Conservation (phyloP, 202 grass and related monocot species). For the Saccharum hybrid region DNA sequence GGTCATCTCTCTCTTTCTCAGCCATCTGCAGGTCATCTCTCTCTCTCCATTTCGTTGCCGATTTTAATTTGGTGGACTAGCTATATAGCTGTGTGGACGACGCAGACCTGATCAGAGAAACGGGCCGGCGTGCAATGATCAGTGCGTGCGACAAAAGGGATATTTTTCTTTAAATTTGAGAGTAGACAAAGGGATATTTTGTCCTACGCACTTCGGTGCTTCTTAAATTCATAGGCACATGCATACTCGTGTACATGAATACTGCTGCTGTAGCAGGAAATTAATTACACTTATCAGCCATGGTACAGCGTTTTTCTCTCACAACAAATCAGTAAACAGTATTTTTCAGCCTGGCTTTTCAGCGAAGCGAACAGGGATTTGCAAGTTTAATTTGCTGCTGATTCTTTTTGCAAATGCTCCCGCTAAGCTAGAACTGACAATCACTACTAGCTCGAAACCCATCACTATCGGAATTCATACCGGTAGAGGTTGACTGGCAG, state of each 20-base stretch:
- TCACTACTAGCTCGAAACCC: too few species aligned
- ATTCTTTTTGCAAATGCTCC: too few species aligned
- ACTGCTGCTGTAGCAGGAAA: not conserved
- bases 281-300: too few species aligned
- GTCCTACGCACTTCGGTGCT: not conserved
- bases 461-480: not conserved
- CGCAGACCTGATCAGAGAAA: slow-evolving; percentile 1
- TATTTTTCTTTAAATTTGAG: slow-evolving; percentile 15
- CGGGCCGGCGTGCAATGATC: not conserved
- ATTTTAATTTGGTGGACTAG: slow-evolving; percentile 10
- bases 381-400: too few species aligned
- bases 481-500: too few species aligned
- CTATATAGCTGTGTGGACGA: not conserved
- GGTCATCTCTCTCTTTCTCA: slow-evolving; percentile 21
- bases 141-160: slow-evolving; percentile 10
- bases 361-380: too few species aligned
- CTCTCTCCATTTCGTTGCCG: not conserved
- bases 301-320: too few species aligned
- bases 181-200: slow-evolving; percentile 32
- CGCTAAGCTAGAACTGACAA: too few species aligned
- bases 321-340: too few species aligned
- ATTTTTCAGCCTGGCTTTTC: too few species aligned
- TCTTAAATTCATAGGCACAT: not conserved
- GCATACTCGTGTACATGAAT: not conserved
- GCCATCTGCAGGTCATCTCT: slow-evolving; percentile 2